Conservation (phyloP, 169 alveolate genomes). For the Plasmodium inui region DNA sequence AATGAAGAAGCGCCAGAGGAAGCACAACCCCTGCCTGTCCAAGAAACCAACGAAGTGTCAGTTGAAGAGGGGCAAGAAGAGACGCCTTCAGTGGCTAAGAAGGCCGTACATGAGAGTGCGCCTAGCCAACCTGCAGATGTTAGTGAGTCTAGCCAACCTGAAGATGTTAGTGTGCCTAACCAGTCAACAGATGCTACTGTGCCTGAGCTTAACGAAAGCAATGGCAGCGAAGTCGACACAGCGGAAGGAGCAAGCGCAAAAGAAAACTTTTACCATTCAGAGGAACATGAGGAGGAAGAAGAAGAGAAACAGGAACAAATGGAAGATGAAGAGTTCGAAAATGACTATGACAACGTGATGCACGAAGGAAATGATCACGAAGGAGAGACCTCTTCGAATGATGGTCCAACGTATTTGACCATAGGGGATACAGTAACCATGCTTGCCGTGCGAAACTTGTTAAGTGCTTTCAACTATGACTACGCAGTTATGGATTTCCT, state of each 20-base stretch:
- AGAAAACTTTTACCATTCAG: not conserved
- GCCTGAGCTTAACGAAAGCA: not conserved
- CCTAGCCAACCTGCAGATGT: not conserved
- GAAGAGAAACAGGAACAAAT: not conserved
- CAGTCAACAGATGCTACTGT: not conserved
- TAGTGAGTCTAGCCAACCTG: not conserved
- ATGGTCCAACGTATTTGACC: not conserved
- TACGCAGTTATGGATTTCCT: conserved; percentile 5
- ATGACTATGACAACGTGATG: not conserved
- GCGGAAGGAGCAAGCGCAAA: not conserved
- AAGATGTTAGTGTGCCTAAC: not conserved
- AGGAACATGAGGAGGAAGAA: not conserved
- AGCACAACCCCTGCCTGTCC: not conserved
- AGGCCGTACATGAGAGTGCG: not conserved
- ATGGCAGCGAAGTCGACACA: not conserved
- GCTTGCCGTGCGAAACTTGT: conserved; percentile 2
- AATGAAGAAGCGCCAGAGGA: not conserved
- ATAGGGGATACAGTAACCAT: not conserved
- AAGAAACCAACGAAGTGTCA: not conserved
- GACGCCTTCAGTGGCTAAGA: not conserved
- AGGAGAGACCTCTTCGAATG: not conserved
- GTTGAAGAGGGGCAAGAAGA: not conserved
- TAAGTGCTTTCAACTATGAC: conserved; percentile 11
- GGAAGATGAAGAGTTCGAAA: not conserved
- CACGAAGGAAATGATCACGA: not conserved